Base-by-base conservation (phyloP, 306 rosid species). In the Datisca glomerata region DNA sequence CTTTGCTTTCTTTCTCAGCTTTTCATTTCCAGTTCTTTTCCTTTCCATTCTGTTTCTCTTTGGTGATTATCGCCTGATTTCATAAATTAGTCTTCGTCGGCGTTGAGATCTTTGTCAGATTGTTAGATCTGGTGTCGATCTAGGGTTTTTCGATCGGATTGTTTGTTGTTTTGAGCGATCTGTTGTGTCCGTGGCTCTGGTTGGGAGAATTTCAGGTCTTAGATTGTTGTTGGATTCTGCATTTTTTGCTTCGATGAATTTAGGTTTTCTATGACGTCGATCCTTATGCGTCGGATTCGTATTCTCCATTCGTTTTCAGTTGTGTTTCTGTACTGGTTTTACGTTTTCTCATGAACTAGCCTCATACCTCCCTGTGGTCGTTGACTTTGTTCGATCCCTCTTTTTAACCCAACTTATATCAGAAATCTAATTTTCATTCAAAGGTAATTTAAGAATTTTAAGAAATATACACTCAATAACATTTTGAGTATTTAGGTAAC, bases 301-400 rank as follows among this genome's bases (percentile, higher is more conserved):
- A 21, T 75, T 51, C 37, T 66, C 19, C 82, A 75, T 21, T 75
- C 82, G 13, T 75, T 70, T 55, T 75, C 82, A 3, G 78, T 70
- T 33, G 78, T 63, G 18, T 75, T 75, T 55, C 82, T 75, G 12
- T 75, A 70, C 69, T 75, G 82, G 82, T 70, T 75, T 66, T 75
- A 75, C 66, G 82, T 55, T 6, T 49, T 65, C 55, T 89, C 98
- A 75, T 76, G 76, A 80, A 70, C 63, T 65, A 36, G 41, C 51
- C 47, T 5, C 14, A 3, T 8, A 2, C 8, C 37, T 39, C 24
- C 5, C 27, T 18, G 3, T 3, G 1, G 38, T 31, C 21, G 24
- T 61, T 53, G 22, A 32, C 19, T 7, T 38, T 7, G 19, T 24
- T 49, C 22, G 5, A 55, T 54, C 41, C 33, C 33, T 28, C 33